These are phyloP conservation scores for Mucor piriformis DNA, from an alignment of 371 early-diverging fungal species.

Conservation along the genomic window DNA sequence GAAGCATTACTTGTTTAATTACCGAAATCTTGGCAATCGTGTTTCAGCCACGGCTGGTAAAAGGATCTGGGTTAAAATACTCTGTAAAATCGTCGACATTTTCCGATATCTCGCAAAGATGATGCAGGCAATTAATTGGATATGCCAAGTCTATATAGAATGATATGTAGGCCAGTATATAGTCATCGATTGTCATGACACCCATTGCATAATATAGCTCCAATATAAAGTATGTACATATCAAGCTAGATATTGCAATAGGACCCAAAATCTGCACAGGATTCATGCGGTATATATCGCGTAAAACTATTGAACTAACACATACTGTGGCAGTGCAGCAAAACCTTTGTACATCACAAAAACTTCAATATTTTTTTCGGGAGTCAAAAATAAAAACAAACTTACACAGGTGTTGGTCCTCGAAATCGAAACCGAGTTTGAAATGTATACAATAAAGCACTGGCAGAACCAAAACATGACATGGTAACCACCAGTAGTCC, in stretches of 20 bases:
- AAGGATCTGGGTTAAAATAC: slow-evolving; percentile 19
- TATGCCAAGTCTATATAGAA: slow-evolving; percentile 46
- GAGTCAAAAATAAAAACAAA: background rate
- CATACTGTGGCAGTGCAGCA: slow-evolving; percentile 28
- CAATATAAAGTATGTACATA: slow-evolving; percentile 39
- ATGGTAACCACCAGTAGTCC: slow-evolving; percentile 37
- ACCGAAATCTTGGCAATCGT: background rate
- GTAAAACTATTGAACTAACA: slow-evolving; percentile 31
- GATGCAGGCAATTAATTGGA: slow-evolving; percentile 48
- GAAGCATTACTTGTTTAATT: no score
- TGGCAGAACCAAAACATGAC: slow-evolving; percentile 28
- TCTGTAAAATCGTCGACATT: slow-evolving; percentile 31
- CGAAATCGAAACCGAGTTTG: slow-evolving; percentile 33
- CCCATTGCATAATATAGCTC: slow-evolving; percentile 50
- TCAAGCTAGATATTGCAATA: slow-evolving; percentile 28
- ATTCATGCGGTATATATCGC: slow-evolving; percentile 17
- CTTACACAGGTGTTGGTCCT: slow-evolving; percentile 42
- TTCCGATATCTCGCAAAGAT: slow-evolving; percentile 48
- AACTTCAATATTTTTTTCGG: no score
- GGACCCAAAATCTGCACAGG: slow-evolving; percentile 37
- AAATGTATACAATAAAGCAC: slow-evolving; percentile 32
- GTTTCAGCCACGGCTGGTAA: background rate
- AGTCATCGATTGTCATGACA: slow-evolving; percentile 38
- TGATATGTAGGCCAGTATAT: slow-evolving; percentile 41
- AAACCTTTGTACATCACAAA: slow-evolving; percentile 14